phyloP scores from a whole-genome alignment of 2,329 filamentous ascomycete genomes.

The Cryphonectria parasitica region DNA sequence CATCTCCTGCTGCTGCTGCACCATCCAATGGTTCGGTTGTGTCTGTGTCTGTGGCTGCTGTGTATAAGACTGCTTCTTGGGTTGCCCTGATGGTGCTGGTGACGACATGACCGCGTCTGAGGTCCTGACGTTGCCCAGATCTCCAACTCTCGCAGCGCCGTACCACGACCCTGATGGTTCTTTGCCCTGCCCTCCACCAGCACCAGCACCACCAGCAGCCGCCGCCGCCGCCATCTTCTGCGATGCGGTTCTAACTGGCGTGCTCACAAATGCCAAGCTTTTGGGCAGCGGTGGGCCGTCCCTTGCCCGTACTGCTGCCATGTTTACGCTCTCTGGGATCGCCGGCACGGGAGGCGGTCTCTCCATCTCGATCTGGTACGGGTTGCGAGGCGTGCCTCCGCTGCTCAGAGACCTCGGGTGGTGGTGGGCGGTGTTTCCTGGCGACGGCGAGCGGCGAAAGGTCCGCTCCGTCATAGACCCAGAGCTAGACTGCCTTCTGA shows the following conservation, averaged over 20 bases:
- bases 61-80: background rate
- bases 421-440: conserved; percentile 44
- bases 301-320: conserved; percentile 31
- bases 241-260: conserved; percentile 56
- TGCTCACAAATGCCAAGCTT: conserved; percentile 46
- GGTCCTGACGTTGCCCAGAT: conserved; percentile 49
- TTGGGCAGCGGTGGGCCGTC: conserved; percentile 32
- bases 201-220: background rate
- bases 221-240: conserved; percentile 45
- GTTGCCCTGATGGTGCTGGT: background rate
- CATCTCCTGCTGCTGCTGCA: conserved; percentile 25
- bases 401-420: conserved; percentile 37
- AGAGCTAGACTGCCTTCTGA: conserved; percentile 70
- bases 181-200: conserved; percentile 33
- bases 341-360: conserved; percentile 77
- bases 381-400: conserved; percentile 30
- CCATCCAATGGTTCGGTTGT: background rate
- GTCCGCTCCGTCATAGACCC: conserved; percentile 88
- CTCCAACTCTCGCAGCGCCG: conserved; percentile 47
- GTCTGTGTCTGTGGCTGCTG: background rate
- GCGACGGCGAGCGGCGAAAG: conserved; percentile 75
- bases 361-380: conserved; percentile 40
- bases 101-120: conserved; percentile 47
- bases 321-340: conserved; percentile 59
- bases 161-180: conserved; percentile 53